phyloP scores from a whole-genome alignment of 345 rosid species.

The Heritiera littoralis region DNA sequence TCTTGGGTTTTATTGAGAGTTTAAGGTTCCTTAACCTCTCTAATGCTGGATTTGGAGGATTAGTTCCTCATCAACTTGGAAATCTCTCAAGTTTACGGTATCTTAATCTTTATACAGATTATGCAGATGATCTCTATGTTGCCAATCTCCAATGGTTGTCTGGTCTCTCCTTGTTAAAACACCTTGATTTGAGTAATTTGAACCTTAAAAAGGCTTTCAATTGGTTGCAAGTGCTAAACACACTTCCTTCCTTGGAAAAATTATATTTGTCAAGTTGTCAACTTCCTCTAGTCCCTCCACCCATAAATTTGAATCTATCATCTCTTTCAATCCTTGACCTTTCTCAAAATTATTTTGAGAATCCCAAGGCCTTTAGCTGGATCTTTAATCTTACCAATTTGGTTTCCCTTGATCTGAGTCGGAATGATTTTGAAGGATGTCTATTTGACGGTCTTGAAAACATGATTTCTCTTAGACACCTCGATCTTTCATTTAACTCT shows the following conservation, averaged over 20 bases:
- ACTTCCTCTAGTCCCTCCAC: background rate
- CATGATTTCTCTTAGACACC: too few species aligned
- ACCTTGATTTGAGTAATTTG: slow-evolving; percentile 35
- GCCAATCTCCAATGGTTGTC: slow-evolving; percentile 46
- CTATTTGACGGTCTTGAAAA: background rate
- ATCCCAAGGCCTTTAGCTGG: background rate
- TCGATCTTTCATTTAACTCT: too few species aligned
- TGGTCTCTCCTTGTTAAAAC: slow-evolving; percentile 37
- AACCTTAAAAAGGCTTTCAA: background rate
- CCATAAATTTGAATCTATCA: background rate
- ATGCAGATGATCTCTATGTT: slow-evolving; percentile 14
- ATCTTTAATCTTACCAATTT: background rate
- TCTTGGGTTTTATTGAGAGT: slow-evolving; percentile 25
- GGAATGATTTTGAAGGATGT: background rate
- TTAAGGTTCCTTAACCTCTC: slow-evolving; percentile 37
- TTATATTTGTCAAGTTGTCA: background rate
- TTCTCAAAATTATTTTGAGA: background rate
- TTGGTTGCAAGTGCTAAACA: slow-evolving; percentile 10
- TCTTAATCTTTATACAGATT: background rate
- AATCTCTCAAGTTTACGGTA: slow-evolving; percentile 9
- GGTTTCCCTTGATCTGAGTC: background rate
- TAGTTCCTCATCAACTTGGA: slow-evolving; percentile 36
- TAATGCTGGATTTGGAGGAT: slow-evolving; percentile 23
- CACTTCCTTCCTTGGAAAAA: slow-evolving; percentile 2
- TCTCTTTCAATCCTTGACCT: slow-evolving; percentile 8